Evolutionary conservation across 352 stramenopile genomes (phyloP).

Genomic region (Phytopythium cucurbitacearum): DNA sequence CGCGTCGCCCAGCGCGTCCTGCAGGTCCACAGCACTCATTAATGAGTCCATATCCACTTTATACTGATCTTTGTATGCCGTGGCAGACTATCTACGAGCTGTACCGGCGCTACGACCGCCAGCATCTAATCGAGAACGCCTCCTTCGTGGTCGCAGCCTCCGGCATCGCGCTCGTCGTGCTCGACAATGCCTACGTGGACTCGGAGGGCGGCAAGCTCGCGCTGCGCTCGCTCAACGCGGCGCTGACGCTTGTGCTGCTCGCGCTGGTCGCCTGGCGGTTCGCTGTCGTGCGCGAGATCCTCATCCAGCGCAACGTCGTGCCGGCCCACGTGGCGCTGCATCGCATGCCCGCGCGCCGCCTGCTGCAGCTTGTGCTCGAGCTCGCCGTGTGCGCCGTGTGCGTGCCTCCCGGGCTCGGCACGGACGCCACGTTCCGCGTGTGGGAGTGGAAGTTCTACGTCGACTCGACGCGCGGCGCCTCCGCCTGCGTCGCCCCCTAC

Average conservation of each 20-base stretch:
- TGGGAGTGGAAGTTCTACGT: conserved; percentile 71
- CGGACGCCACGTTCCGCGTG: conserved; percentile 41
- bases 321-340: conserved; percentile 48
- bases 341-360: conserved; percentile 33
- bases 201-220: conserved; percentile 24
- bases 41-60: neutral
- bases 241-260: conserved; percentile 45
- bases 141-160: conserved; percentile 52
- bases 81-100: conserved; percentile 54
- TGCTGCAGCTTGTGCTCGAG: conserved; percentile 41
- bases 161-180: conserved; percentile 55
- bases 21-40: conserved; percentile 16
- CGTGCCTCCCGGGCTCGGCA: conserved; percentile 39
- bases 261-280: conserved; percentile 54
- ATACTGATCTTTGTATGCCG: neutral
- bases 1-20: conserved; percentile 53
- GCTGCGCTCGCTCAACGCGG: conserved; percentile 36
- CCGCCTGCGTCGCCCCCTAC: conserved; percentile 31
- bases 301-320: conserved; percentile 57
- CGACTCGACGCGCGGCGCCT: conserved; percentile 6
- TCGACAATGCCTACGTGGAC: conserved; percentile 60
- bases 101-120: conserved; percentile 57
- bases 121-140: conserved; percentile 53
- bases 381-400: conserved; percentile 43
- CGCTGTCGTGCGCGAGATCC: conserved; percentile 43